Base-by-base conservation (phyloP, 805 yeast species). In the Cyberlindnera galapagoensis region DNA sequence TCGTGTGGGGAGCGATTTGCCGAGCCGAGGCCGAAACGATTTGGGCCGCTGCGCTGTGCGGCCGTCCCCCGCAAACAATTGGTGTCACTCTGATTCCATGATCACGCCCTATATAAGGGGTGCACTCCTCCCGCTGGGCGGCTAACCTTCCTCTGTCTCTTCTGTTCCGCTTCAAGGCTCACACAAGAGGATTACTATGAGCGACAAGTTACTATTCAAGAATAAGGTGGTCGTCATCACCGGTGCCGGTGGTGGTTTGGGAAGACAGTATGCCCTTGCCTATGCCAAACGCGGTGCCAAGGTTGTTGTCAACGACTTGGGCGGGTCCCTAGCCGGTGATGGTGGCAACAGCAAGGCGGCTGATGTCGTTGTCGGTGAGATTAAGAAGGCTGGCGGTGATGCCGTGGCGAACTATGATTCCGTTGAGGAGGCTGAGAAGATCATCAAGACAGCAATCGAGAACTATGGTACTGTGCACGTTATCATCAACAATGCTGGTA, bases 231-330 rank as follows among this genome's bases (percentile, higher is more conserved):
- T 90, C 21, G 76, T 90, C 36, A 77, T 90, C 55, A 90, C 97
- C 30, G 98, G 98, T 21, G 92, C 97, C 29, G 98, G 98, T 43
- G 97, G 97, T 46, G 98, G 97, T 13, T 71, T 90, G 27, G 98
- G 98, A 16, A 82, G 71, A 49, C 76, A 76, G 30, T 90, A 90
- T 59, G 94, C 96, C 5, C 62, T 86, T 20, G 86, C 81, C 47
- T 90, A 71, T 60, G 97, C 94, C 26, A 65, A 76, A 38, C 71
- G 95, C 46, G 97, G 97, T 21, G 98, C 97, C 39, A 80, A 80
- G 49, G 96, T 90, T 22, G 95, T 90, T 17, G 95, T 90, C 20
- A 90, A 90, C 56, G 98, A 90, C 60, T 69, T 90, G 40, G 96
- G 97, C 35, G 94, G 95, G 19, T 67, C 88, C 16, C 63, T 84